phyloP scores from a whole-genome alignment of 2,329 filamentous ascomycete species.

The Zymoseptoria pseudotritici region DNA sequence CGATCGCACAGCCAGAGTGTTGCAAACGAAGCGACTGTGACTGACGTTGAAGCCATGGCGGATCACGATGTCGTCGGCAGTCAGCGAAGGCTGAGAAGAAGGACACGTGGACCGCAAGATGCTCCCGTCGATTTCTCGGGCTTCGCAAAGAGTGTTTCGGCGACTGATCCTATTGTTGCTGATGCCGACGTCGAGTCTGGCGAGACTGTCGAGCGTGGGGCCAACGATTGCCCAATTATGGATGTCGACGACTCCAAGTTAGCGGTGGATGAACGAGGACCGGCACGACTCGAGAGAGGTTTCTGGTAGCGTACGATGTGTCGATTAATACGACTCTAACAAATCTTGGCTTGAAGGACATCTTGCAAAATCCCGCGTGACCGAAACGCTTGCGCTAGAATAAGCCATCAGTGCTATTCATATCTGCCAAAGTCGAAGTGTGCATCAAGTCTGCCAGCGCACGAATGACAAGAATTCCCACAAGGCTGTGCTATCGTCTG shows the following conservation, averaged over 20 bases:
- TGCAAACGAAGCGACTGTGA: conserved; percentile 37
- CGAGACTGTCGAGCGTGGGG: neutral
- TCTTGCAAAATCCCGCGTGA: neutral
- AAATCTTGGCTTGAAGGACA: neutral
- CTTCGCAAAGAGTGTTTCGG: neutral
- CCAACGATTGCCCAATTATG: conserved; percentile 5
- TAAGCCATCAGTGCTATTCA: neutral
- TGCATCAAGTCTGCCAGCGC: neutral
- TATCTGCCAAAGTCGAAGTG: neutral
- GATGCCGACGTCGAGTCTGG: neutral
- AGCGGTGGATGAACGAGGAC: neutral
- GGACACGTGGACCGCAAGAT: conserved; percentile 34
- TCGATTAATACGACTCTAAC: neutral
- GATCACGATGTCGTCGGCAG: conserved; percentile 32
- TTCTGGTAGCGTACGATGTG: neutral
- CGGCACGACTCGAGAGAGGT: neutral
- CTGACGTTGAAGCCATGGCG: conserved; percentile 35
- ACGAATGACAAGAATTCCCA: neutral
- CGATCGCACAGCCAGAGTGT: conserved; percentile 40
- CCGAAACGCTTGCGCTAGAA: neutral
- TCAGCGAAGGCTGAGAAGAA: conserved; percentile 37
- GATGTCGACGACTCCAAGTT: conserved; percentile 12
- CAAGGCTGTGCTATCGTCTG: neutral
- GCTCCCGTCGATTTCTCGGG: conserved; percentile 1
- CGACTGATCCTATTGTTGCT: conserved; percentile 3